phyloP scores from a whole-genome alignment of 768 basidiomycete species.

The Suillus placidus region DNA sequence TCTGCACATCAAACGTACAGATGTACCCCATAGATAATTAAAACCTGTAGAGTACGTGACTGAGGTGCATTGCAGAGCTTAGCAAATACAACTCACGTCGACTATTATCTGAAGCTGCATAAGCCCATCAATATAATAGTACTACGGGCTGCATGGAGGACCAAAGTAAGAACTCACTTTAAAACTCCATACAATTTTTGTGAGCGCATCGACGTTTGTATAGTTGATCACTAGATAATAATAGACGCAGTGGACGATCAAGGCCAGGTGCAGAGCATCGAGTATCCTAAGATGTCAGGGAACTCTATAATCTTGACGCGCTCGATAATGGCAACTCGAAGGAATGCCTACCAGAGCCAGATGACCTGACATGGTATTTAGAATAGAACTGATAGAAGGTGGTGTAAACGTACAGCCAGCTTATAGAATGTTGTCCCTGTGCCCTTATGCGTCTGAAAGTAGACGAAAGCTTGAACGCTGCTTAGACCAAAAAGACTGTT shows the following conservation, averaged over 20 bases:
- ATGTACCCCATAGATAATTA: background rate
- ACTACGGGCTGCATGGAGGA: background rate
- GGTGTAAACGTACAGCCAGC: background rate
- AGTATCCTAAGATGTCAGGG: constrained; percentile 31
- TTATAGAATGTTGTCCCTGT: background rate
- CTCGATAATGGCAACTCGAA: background rate
- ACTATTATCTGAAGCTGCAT: background rate
- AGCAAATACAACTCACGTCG: background rate
- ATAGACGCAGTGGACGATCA: constrained; percentile 41
- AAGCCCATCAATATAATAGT: background rate
- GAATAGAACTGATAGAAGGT: too few species aligned
- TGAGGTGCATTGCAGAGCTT: background rate
- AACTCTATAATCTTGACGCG: background rate
- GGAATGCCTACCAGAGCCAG: constrained; percentile 13
- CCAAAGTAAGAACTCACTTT: background rate
- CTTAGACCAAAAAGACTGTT: constrained; percentile 3
- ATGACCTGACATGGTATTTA: constrained; percentile 3
- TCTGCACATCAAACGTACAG: background rate
- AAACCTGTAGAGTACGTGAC: background rate
- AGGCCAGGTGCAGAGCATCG: constrained; percentile 38
- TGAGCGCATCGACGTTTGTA: constrained; percentile 30
- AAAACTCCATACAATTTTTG: constrained; percentile 32
- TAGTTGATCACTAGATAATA: constrained; percentile 40
- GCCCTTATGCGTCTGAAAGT: background rate
- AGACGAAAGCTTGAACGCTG: background rate